A percentile compares a stretch with the other conserved stretches of the same genome.
phyloP scores from a whole-genome alignment of 2,329 filamentous ascomycete genomes.

The Daldinia sp. region DNA sequence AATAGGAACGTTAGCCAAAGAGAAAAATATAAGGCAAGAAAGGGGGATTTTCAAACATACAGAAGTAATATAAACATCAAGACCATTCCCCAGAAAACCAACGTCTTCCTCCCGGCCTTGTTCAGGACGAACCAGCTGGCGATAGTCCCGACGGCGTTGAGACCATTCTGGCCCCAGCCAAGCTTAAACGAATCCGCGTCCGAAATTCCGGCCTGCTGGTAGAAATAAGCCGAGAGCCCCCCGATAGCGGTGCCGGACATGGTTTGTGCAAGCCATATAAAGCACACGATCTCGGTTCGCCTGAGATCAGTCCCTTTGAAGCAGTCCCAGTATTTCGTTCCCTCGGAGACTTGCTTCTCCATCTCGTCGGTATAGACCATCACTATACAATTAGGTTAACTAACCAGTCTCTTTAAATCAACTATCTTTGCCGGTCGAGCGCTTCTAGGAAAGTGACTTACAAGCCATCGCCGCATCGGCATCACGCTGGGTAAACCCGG shows the following conservation, averaged over 20 bases:
- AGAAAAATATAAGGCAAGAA: conserved; percentile 27
- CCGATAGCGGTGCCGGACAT: conserved; percentile 52
- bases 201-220: conserved; percentile 53
- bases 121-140: conserved; percentile 57
- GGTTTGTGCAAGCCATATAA: conserved; percentile 52
- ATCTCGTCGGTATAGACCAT: conserved; percentile 59
- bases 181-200: conserved; percentile 51
- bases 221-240: conserved; percentile 54
- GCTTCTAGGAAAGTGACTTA: conserved; percentile 33
- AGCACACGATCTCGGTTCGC: conserved; percentile 54
- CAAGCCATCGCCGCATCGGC: conserved; percentile 48
- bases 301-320: conserved; percentile 57
- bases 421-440: no score
- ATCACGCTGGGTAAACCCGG: conserved; percentile 49
- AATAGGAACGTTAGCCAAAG: neutral
- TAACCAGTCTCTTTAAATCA: neutral
- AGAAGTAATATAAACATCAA: conserved; percentile 56
- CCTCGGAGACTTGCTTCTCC: conserved; percentile 53
- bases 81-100: conserved; percentile 57
- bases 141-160: conserved; percentile 58
- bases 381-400: conserved; percentile 50
- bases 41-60: conserved; percentile 45
- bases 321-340: conserved; percentile 56
- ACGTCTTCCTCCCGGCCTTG: conserved; percentile 55
- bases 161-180: conserved; percentile 53